Base-by-base conservation (phyloP, 768 basidiomycete genomes). In the Rhodotorula paludigena region DNA sequence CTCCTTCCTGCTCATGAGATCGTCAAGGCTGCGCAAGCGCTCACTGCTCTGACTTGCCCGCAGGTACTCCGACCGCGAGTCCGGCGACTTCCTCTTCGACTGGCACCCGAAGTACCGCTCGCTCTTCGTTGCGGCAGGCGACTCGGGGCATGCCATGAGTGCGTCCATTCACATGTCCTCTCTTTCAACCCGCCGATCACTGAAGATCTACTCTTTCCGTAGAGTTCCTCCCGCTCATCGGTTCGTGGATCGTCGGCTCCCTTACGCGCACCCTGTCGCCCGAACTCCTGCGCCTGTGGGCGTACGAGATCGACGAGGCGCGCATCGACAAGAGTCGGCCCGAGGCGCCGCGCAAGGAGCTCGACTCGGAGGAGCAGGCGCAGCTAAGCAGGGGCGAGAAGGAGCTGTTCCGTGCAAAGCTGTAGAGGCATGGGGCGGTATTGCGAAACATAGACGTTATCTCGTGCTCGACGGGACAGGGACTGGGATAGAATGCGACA, bases 11-110 rank as follows among this genome's bases (percentile, higher is more conserved):
- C n/a, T n/a, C n/a, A n/a, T n/a, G n/a, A n/a, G n/a, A n/a, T n/a
- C n/a, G n/a, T n/a, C n/a, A n/a, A n/a, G n/a, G n/a, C n/a, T n/a
- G n/a, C n/a, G n/a, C n/a, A n/a, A n/a, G n/a, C n/a, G n/a, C n/a
- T n/a, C n/a, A n/a, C n/a, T n/a, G n/a, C n/a, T n/a, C n/a, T n/a
- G n/a, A n/a, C n/a, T n/a, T n/a, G n/a, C n/a, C n/a, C n/a, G n/a
- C n/a, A n/a, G n/a, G 93, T 97, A 97, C 77, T 87, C 87, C 32
- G 93, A 96, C 74, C 85, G 91, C 9, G 83, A 86, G 2, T 88
- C 92, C 74, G 87, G 85, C 6, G 84, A 97, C 77, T 97, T 91
- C 90, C 80, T 96, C 49, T 90, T 97, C 71, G 89, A 92, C 33
- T 84, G 79, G 66, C 84, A 88, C 71, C 85, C 85, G 0, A 77